phyloP scores from a whole-genome alignment of 1,284 basidiomycete genomes.

The Mycena sp. region DNA sequence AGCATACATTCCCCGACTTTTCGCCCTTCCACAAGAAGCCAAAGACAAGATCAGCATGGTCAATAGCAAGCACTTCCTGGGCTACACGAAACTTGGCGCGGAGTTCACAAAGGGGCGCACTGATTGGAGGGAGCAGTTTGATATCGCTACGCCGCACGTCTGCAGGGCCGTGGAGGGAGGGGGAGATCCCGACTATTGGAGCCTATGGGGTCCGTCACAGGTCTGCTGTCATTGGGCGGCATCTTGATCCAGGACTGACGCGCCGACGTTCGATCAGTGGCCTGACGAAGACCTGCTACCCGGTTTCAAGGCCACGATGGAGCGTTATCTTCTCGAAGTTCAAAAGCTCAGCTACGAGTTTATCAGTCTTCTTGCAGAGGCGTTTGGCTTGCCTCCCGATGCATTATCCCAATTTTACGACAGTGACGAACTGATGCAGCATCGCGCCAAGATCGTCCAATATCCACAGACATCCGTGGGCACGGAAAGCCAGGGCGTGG shows the following conservation, averaged over 20 bases:
- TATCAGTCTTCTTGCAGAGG: conserved; percentile 64
- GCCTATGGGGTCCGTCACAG: conserved; percentile 72
- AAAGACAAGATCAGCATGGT: conserved; percentile 70
- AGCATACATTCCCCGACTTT: conserved; percentile 66
- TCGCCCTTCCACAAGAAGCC: conserved; percentile 64
- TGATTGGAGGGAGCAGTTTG: conserved; percentile 76
- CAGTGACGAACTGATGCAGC: conserved; percentile 61
- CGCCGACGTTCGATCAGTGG: conserved; percentile 68
- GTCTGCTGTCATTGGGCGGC: too few species aligned
- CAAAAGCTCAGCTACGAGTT: conserved; percentile 64
- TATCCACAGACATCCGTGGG: conserved; percentile 61
- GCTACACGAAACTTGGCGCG: conserved; percentile 67
- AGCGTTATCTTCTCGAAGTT: conserved; percentile 63
- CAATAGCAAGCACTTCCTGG: conserved; percentile 73
- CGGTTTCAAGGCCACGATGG: conserved; percentile 62
- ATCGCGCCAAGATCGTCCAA: conserved; percentile 73
- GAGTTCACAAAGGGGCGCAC: conserved; percentile 64
- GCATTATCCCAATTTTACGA: conserved; percentile 67
- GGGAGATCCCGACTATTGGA: conserved; percentile 67
- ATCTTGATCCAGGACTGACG: too few species aligned
- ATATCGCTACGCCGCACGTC: conserved; percentile 67
- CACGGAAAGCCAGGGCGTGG: conserved; percentile 68
- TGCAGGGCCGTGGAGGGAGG: conserved; percentile 53
- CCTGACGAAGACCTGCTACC: conserved; percentile 68
- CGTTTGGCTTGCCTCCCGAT: conserved; percentile 63